Evolutionary conservation across 495 filamentous ascomycete genomes (phyloP), one percentile per base, ranked within the genome.

Genomic region (Penicillium lividum): DNA sequence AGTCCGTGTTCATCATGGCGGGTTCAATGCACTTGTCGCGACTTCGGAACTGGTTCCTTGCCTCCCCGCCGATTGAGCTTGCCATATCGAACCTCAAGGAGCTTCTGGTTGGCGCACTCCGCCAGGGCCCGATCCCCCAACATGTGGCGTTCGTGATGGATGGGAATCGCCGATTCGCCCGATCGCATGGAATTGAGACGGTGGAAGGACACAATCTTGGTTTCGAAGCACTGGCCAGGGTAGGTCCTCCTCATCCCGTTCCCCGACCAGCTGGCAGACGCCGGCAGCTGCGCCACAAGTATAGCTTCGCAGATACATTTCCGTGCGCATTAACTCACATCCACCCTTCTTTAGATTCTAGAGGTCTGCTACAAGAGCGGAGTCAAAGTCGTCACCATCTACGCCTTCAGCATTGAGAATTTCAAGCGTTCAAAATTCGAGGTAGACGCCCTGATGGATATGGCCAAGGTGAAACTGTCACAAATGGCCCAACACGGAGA

Each of bases 71-170:
- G 5, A 84, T 89, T 54, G 92, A 96, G 82, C 96, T 89, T 83
- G 83, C 80, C 11, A 80, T 92, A 36, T 82, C 79, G 31, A 82
- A 83, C 57, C 73, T 93, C 10, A 86, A 91, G 61, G 87, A 92
- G 61, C 76, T 95, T 53, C 81, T 98, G 53, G 90, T 98, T 67
- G 91, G 90, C 52, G 89, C 92, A 18, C 76, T 98, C 33, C 86
- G 85, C 56, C 92, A 97, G 73, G 94, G 95, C 4, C 90, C 93
- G 7, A 86, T 98, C 50, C 94, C 94, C 13, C 85, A 88, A 61
- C 94, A 98, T 85, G 85, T 98, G 52, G 94, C 94, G 7, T 98
- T 98, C 66, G 92, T 97, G 55, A 98, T 98, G 95, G 94, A 98
- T 72, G 94, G 94, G 38, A 98, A 98, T 71, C 78, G 94, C 50